These are phyloP conservation scores for Stentor coeruleus DNA, from an alignment of 73 alveolate genomes.

Conservation along the genomic window DNA sequence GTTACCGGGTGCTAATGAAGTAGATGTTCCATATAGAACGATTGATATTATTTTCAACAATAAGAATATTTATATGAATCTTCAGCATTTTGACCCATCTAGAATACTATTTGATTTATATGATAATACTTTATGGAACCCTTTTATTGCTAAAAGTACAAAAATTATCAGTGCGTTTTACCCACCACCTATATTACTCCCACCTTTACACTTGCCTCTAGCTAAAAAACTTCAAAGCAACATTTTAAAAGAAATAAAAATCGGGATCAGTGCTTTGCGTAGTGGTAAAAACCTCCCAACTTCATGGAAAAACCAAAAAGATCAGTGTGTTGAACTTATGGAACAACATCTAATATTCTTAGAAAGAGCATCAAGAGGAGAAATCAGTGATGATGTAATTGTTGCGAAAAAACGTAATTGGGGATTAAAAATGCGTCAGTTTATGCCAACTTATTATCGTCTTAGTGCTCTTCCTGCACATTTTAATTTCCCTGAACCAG, in stretches of 20 bases:
- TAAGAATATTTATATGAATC: constrained; percentile 65
- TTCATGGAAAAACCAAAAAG: constrained; percentile 31
- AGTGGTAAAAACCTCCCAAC: constrained; percentile 38
- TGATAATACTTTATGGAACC: constrained; percentile 60
- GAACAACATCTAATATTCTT: constrained; percentile 29
- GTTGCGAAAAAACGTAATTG: background rate
- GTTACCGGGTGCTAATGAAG: background rate
- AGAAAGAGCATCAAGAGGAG: constrained; percentile 37
- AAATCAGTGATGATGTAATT: constrained; percentile 23
- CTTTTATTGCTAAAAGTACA: constrained; percentile 33
- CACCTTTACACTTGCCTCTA: background rate
- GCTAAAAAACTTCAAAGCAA: constrained; percentile 28
- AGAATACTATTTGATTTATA: constrained; percentile 51
- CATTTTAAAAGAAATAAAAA: constrained; percentile 43
- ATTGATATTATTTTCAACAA: constrained; percentile 70
- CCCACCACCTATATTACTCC: constrained; percentile 42
- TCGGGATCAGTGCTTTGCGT: constrained; percentile 35
- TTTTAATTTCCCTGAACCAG: constrained; percentile 51
- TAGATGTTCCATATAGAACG: constrained; percentile 48
- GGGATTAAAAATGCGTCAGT: constrained; percentile 27
- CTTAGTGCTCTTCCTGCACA: constrained; percentile 38
- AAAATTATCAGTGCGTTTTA: constrained; percentile 41
- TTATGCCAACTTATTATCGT: constrained; percentile 42
- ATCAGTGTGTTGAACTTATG: background rate
- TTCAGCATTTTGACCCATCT: constrained; percentile 55